Conservation (phyloP, 129 eudicot species). For the Centella asiatica region DNA sequence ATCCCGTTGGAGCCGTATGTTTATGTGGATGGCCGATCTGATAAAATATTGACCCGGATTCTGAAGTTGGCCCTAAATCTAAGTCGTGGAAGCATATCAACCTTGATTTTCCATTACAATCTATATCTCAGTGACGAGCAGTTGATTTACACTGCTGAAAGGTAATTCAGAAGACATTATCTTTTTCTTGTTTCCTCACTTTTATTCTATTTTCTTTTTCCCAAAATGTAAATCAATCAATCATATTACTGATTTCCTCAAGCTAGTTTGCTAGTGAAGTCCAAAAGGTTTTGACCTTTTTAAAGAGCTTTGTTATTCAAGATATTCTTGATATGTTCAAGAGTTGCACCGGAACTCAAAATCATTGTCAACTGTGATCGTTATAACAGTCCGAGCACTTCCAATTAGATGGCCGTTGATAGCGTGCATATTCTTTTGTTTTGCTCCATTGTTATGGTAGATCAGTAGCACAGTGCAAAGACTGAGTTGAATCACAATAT, state of each 20-base stretch:
- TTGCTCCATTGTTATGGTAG: no score
- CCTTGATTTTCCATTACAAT: conserved; percentile 59
- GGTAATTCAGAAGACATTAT: conserved; percentile 22
- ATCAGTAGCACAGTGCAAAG: no score
- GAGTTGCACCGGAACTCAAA: no score
- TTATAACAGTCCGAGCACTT: no score
- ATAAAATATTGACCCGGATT: conserved; percentile 45
- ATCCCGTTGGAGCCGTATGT: conserved; percentile 64
- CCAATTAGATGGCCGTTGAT: no score
- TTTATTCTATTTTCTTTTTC: neutral
- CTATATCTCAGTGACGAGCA: conserved; percentile 56
- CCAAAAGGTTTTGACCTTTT: no score
- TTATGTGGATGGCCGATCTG: conserved; percentile 59
- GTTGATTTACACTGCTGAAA: conserved; percentile 63
- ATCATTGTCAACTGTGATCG: no score
- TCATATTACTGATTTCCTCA: neutral
- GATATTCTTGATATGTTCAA: no score
- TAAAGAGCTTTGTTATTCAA: no score
- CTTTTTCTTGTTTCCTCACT: neutral
- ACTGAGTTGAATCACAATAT: no score
- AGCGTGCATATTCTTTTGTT: no score
- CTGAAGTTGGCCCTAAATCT: conserved; percentile 57
- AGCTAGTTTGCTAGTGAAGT: no score
- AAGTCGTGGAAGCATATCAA: conserved; percentile 34
- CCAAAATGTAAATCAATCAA: neutral